A percentile compares a stretch with the other conserved stretches of the same genome.
Evolutionary conservation across 352 stramenopile genomes (phyloP).

Genomic region (Globisporangium emineosum): DNA sequence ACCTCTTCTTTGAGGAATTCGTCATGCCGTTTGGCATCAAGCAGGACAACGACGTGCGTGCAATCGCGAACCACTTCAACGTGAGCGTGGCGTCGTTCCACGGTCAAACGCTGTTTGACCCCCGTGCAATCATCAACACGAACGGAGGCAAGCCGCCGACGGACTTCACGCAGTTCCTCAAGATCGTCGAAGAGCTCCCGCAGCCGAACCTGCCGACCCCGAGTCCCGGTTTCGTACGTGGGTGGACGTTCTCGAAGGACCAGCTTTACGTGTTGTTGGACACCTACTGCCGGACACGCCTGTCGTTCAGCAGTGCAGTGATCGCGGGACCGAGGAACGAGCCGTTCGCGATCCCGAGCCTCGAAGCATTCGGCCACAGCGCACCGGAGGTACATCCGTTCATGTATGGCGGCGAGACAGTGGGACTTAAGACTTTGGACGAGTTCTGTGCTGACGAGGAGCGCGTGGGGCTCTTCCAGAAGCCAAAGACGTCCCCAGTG

Average conservation of each 20-base stretch:
- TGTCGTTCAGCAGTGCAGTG: constrained; percentile 9
- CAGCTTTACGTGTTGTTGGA: constrained; percentile 31
- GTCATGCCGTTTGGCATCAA: constrained; percentile 47
- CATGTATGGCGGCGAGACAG: constrained; percentile 53
- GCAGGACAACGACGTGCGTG: constrained; percentile 40
- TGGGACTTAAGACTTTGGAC: constrained; percentile 45
- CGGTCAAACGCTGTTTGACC: constrained; percentile 58
- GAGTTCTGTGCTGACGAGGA: constrained; percentile 56
- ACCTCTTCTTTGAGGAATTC: constrained; percentile 67
- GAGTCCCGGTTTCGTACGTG: constrained; percentile 25
- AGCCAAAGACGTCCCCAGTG: constrained; percentile 92
- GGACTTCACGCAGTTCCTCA: constrained; percentile 54
- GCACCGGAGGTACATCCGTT: constrained; percentile 37
- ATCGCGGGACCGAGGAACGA: constrained; percentile 28
- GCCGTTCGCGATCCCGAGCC: constrained; percentile 37
- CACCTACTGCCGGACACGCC: constrained; percentile 23
- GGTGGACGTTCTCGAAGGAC: constrained; percentile 19
- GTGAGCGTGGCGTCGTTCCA: constrained; percentile 35
- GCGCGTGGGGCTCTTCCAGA: constrained; percentile 92
- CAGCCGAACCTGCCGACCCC: constrained; percentile 47
- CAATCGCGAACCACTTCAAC: constrained; percentile 28
- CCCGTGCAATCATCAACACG: constrained; percentile 43
- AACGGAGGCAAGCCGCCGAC: constrained; percentile 41
- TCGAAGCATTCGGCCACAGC: constrained; percentile 39
- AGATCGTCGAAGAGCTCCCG: constrained; percentile 48